Evolutionary conservation across 2,329 filamentous ascomycete genomes (phyloP).

Genomic region (Anisogramma anomala): DNA sequence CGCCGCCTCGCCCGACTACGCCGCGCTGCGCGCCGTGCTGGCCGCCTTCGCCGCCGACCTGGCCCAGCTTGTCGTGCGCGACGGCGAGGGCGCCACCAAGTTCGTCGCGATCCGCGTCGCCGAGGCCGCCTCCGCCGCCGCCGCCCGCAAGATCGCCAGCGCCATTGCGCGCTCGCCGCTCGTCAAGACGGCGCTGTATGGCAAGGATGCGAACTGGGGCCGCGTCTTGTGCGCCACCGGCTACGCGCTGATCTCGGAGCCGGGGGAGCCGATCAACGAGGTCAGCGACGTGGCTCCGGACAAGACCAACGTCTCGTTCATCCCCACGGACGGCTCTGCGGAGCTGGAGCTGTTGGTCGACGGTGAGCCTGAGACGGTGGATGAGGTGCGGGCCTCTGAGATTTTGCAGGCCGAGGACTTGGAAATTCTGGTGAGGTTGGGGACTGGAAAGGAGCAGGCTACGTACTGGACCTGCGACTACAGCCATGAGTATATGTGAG

Average conservation of each 20-base stretch:
- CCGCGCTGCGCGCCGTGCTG: constrained; percentile 58
- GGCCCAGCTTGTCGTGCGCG: constrained; percentile 84
- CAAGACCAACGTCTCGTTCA: constrained; percentile 66
- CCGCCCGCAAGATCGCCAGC: constrained; percentile 68
- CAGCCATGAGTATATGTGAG: constrained; percentile 61
- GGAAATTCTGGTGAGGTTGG: constrained; percentile 64
- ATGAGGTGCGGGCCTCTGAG: constrained; percentile 65
- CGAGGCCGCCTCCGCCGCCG: constrained; percentile 56
- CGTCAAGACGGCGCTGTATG: constrained; percentile 95
- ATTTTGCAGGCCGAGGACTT: constrained; percentile 69
- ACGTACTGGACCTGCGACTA: constrained; percentile 82
- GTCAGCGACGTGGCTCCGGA: constrained; percentile 55
- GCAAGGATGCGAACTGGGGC: constrained; percentile 96
- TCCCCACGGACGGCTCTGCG: constrained; percentile 63
- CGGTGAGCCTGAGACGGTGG: constrained; percentile 68
- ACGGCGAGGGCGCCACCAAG: constrained; percentile 95
- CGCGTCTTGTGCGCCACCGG: constrained; percentile 91
- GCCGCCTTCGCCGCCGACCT: constrained; percentile 71
- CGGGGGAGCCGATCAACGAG: constrained; percentile 43
- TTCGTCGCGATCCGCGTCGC: constrained; percentile 87
- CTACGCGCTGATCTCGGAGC: constrained; percentile 56
- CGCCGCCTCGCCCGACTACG: constrained; percentile 47
- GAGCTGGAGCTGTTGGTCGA: constrained; percentile 68
- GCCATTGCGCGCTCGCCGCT: constrained; percentile 85
- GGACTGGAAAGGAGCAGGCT: constrained; percentile 56